Conservation (phyloP, 2,329 filamentous ascomycete species). For the Colletotrichum sp. region DNA sequence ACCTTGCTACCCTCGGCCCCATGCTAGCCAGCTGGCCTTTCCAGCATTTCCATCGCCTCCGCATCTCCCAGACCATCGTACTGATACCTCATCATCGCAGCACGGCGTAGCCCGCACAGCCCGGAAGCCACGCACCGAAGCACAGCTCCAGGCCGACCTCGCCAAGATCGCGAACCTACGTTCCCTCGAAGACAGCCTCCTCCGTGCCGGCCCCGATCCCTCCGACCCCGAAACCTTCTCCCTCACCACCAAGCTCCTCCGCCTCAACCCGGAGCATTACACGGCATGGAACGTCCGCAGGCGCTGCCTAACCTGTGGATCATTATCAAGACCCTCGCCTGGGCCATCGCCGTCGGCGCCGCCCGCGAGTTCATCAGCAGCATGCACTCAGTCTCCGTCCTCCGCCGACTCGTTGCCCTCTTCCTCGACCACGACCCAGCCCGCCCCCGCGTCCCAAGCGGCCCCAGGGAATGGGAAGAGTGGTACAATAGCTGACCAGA, state of each 20-base stretch:
- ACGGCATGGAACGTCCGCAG: constrained; percentile 91
- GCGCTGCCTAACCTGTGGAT: constrained; percentile 65
- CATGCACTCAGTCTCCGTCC: constrained; percentile 64
- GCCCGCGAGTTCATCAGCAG: constrained; percentile 59
- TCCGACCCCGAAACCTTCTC: constrained; percentile 58
- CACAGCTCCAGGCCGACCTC: constrained; percentile 73
- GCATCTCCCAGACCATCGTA: neutral
- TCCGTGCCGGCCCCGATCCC: constrained; percentile 5
- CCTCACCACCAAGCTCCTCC: constrained; percentile 74
- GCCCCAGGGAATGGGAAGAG: constrained; percentile 46
- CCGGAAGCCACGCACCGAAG: constrained; percentile 64
- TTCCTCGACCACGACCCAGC: constrained; percentile 57
- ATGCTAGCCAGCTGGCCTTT: neutral
- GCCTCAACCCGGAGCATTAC: constrained; percentile 86
- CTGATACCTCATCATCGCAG: constrained; percentile 47
- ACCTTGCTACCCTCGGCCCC: neutral
- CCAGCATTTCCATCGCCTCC: neutral
- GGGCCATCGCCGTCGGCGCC: constrained; percentile 59
- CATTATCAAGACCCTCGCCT: constrained; percentile 58
- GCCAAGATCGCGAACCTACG: constrained; percentile 80
- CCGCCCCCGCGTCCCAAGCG: constrained; percentile 49
- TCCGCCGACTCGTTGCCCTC: constrained; percentile 63
- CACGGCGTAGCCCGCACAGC: constrained; percentile 81
- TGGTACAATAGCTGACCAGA: constrained; percentile 59
- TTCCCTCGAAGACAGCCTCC: constrained; percentile 58